Percentiles rank a stretch among this genome's conserved stretches.
Evolutionary conservation across 1,139 yeast species (phyloP).

Genomic region (Wickerhamiella pararugosa): DNA sequence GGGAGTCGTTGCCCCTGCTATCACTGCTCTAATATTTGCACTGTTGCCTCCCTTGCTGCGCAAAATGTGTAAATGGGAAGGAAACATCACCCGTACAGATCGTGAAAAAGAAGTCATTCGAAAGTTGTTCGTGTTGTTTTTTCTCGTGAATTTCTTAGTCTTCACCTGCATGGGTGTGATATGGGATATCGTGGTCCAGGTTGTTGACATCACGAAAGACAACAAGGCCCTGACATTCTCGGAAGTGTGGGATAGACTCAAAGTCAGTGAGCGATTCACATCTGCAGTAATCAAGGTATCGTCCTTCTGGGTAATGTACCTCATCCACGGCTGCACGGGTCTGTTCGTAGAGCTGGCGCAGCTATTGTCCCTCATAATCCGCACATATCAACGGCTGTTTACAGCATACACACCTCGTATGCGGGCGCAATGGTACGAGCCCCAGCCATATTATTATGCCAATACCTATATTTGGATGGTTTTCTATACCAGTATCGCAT

Average conservation of each 20-base stretch:
- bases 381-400: conserved; percentile 19
- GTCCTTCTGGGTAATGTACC: conserved; percentile 30
- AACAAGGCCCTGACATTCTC: conserved; percentile 14
- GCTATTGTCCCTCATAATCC: conserved; percentile 19
- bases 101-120: conserved; percentile 28
- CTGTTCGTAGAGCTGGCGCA: conserved; percentile 24
- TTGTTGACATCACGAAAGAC: conserved; percentile 14
- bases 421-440: conserved; percentile 24
- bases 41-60: conserved; percentile 27
- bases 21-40: conserved; percentile 25
- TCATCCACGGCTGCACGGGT: conserved; percentile 24
- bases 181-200: conserved; percentile 26
- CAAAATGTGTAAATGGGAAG: conserved; percentile 27
- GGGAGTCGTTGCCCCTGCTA: conserved; percentile 27
- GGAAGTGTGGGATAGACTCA: conserved; percentile 18
- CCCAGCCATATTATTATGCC: conserved; percentile 27
- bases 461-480: conserved; percentile 24
- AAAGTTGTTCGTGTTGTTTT: conserved; percentile 27
- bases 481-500: conserved; percentile 27
- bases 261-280: conserved; percentile 23
- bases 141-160: conserved; percentile 26
- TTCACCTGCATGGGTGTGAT: conserved; percentile 28
- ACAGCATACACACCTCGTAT: conserved; percentile 27
- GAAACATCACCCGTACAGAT: conserved; percentile 25
- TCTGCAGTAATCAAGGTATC: conserved; percentile 27